These are phyloP conservation scores for Paramecium tetraurelia DNA, from an alignment of 73 alveolate genomes.

Conservation along the genomic window DNA sequence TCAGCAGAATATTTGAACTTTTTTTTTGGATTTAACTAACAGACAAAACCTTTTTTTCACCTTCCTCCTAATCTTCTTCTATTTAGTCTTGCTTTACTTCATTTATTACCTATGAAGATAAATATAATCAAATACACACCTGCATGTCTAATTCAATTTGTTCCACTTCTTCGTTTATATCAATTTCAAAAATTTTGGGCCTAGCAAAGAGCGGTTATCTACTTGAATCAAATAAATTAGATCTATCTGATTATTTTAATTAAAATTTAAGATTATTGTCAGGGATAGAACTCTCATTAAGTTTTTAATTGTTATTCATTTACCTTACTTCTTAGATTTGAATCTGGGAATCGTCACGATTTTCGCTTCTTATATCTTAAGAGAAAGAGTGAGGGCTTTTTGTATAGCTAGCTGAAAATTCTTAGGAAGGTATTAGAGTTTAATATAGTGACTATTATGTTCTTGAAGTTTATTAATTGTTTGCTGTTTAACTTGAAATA, in stretches of 20 bases:
- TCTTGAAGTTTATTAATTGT: neutral
- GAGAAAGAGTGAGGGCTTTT: neutral
- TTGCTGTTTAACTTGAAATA: neutral
- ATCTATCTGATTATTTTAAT: neutral
- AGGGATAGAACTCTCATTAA: neutral
- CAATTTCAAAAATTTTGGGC: neutral
- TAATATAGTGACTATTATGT: neutral
- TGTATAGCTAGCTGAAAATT: neutral
- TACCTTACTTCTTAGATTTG: neutral
- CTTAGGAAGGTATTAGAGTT: neutral
- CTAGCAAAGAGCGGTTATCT: neutral
- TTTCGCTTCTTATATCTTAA: neutral
- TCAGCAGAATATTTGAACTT: neutral
- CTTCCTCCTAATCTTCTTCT: neutral
- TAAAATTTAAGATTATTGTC: neutral
- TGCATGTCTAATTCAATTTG: neutral
- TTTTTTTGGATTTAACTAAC: neutral
- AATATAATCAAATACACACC: neutral
- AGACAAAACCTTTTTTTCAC: neutral
- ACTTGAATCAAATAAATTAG: neutral
- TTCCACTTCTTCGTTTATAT: neutral
- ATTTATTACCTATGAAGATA: neutral
- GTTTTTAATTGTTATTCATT: neutral
- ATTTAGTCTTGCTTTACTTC: neutral
- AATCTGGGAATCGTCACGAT: neutral